These are phyloP conservation scores for Chytriomyces confervae DNA, from an alignment of 192 early-diverging fungal species.

Conservation along the genomic window DNA sequence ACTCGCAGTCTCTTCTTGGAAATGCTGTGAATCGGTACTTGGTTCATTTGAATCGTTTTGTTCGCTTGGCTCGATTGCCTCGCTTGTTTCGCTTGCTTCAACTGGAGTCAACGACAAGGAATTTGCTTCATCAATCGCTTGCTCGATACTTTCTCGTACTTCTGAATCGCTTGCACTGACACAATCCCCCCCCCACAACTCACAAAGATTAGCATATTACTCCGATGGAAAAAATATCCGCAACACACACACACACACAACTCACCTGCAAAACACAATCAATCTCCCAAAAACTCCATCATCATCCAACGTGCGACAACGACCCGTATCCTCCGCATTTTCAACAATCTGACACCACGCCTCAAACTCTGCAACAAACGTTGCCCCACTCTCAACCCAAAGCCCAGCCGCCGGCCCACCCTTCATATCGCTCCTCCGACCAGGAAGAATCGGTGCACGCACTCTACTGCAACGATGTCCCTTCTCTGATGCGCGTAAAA, in stretches of 20 bases:
- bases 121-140: not conserved
- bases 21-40: too few relatives aligned
- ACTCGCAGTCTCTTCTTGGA: too few relatives aligned
- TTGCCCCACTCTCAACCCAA: slow-evolving; percentile 22
- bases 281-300: not conserved
- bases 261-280: slow-evolving; percentile 17
- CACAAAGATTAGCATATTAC: not conserved
- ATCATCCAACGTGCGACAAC: not conserved
- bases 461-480: not conserved
- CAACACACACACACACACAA: not conserved
- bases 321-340: not conserved
- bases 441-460: slow-evolving; percentile 21
- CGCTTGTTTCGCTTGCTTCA: not conserved
- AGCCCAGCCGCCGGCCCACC: not conserved
- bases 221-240: not conserved
- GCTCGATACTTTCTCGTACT: not conserved
- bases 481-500: not conserved
- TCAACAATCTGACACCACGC: slow-evolving; percentile 1
- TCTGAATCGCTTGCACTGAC: not conserved
- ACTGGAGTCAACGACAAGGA: not conserved
- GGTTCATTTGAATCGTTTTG: not conserved
- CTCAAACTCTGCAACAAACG: slow-evolving; percentile 19
- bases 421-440: not conserved
- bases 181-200: not conserved
- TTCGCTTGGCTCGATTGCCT: not conserved